Evolutionary conservation across 495 filamentous ascomycete genomes (phyloP).

Genomic region (Trichoderma reesei): DNA sequence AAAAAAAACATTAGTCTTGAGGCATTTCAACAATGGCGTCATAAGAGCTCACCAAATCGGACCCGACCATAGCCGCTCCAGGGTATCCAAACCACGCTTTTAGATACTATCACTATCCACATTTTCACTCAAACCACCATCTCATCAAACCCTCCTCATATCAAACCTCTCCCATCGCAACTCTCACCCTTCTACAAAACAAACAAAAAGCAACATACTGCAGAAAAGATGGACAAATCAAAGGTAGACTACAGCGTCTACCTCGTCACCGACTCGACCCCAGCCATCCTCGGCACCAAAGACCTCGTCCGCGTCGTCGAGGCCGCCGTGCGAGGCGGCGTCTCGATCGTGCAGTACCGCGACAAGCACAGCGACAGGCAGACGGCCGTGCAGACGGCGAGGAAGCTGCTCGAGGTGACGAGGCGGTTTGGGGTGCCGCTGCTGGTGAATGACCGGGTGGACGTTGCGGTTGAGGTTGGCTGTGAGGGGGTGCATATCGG

Average conservation of each 20-base stretch:
- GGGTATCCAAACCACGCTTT: neutral
- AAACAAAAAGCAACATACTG: neutral
- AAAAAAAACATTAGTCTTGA: no score
- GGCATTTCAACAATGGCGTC: neutral
- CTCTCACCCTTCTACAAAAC: neutral
- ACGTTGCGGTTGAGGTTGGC: constrained; percentile 76
- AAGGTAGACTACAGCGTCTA: constrained; percentile 55
- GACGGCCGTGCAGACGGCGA: constrained; percentile 59
- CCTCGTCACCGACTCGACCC: constrained; percentile 85
- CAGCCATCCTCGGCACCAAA: constrained; percentile 45
- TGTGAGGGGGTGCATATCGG: constrained; percentile 91
- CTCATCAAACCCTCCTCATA: no score
- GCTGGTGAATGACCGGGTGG: constrained; percentile 91
- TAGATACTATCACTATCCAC: neutral
- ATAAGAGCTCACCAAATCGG: neutral
- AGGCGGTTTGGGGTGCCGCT: constrained; percentile 61
- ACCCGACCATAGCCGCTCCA: neutral
- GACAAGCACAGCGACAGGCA: constrained; percentile 79
- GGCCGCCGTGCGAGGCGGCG: constrained; percentile 68
- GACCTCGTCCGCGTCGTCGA: constrained; percentile 68
- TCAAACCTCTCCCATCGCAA: no score
- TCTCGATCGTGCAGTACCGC: constrained; percentile 79
- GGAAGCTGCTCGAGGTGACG: constrained; percentile 60
- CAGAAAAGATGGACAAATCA: neutral
- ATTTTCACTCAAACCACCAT: neutral